phyloP scores from a whole-genome alignment of 805 yeast species.

The Yamadazyma scolyti region DNA sequence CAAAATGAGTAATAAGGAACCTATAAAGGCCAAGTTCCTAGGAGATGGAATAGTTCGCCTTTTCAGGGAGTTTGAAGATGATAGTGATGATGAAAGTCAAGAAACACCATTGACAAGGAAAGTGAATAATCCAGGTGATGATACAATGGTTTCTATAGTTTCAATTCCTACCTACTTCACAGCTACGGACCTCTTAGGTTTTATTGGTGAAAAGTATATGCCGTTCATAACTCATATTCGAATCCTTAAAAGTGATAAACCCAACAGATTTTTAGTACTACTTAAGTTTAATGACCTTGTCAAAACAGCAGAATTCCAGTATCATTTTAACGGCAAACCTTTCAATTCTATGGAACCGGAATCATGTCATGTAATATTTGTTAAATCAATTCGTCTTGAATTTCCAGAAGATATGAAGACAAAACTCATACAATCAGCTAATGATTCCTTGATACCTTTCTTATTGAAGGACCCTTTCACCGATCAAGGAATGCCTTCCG shows the following conservation, averaged over 20 bases:
- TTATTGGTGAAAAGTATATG: slow-evolving; percentile 61
- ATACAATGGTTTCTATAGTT: slow-evolving; percentile 71
- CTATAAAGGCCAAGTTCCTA: slow-evolving; percentile 57
- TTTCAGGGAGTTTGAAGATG: slow-evolving; percentile 50
- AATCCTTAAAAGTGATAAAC: slow-evolving; percentile 59
- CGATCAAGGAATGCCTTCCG: slow-evolving; percentile 7
- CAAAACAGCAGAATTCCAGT: slow-evolving; percentile 61
- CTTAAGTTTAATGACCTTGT: slow-evolving; percentile 62
- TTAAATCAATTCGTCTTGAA: slow-evolving; percentile 54
- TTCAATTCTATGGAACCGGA: slow-evolving; percentile 91
- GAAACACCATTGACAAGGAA: neutral
- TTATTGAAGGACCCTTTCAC: slow-evolving; percentile 74
- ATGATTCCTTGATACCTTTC: slow-evolving; percentile 52
- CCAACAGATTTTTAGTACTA: slow-evolving; percentile 71
- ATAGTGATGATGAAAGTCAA: slow-evolving; percentile 6
- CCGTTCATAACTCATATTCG: slow-evolving; percentile 66
- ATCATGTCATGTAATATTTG: slow-evolving; percentile 69
- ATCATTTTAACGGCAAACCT: slow-evolving; percentile 62
- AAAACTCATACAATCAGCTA: slow-evolving; percentile 10
- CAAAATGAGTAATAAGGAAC: slow-evolving; percentile 28
- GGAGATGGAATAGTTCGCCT: slow-evolving; percentile 75
- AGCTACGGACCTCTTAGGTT: slow-evolving; percentile 78
- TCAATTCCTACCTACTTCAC: slow-evolving; percentile 87
- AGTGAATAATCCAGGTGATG: slow-evolving; percentile 39
- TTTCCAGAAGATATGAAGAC: slow-evolving; percentile 6